Evolutionary conservation across 352 stramenopile genomes (phyloP), one percentile per base, ranked within the genome.

Genomic region (Peronospora belbahrii): DNA sequence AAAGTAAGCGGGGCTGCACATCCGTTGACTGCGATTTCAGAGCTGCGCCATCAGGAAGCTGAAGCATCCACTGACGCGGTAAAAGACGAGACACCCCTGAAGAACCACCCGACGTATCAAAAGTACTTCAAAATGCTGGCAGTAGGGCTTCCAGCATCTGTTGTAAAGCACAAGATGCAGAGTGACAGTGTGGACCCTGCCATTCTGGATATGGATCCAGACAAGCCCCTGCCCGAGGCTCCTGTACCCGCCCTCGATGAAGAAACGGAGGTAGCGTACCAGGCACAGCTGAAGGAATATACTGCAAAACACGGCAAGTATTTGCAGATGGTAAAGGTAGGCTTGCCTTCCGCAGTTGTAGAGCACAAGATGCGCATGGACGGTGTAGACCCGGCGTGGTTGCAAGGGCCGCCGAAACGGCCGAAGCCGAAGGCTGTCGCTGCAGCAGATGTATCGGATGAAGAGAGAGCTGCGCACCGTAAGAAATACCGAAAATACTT

Each of bases 351-450:
- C 0, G 42, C 65, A 0, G 74, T 82, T 24, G 81, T 93, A 22
- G 74, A 85, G 48, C 81, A 93, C 56, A 89, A 89, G 52, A 93
- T 93, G 81, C 74, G 48, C 4, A 87, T 85, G 71, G 78, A 93
- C 33, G 71, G 72, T 15, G 70, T 85, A 6, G 66, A 92, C 23
- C 49, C 64, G 1, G 28, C 56, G 2, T 89, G 77, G 77, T 50
- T 92, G 19, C 59, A 92, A 24, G 73, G 63, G 2, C 70, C 74
- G 0, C 78, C 74, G 11, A 68, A 69, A 39, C 57, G 61, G 1
- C 40, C 52, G 11, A 50, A 62, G 15, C 47, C 48, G 15, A 64
- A 57, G 45, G 19, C 53, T 33, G 53, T 41, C 34, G 28, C 45
- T 2, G 32, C 48, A n/a, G 32, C 39, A 0, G 60, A 57, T 3